Percentiles rank a stretch among this genome's conserved stretches.
These are phyloP conservation scores for Populus hybrid DNA, from an alignment of 441 rosid genomes.

Conservation along the genomic window DNA sequence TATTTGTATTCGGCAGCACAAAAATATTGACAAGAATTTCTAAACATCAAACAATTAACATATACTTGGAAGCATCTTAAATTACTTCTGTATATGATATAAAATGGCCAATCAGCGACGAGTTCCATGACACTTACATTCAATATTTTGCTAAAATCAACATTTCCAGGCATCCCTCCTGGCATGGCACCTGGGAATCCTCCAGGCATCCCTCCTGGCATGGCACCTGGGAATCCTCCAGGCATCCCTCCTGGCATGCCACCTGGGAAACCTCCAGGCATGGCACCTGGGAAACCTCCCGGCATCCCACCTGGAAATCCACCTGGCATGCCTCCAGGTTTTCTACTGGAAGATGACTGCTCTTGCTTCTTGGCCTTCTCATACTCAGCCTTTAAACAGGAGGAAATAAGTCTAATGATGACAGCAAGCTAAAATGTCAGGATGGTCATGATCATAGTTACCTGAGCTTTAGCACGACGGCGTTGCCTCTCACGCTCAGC, in stretches of 20 bases:
- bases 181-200: constrained; percentile 59
- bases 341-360: constrained; percentile 74
- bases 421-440: constrained; percentile 1
- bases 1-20: background rate
- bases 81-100: background rate
- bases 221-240: constrained; percentile 44
- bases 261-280: constrained; percentile 34
- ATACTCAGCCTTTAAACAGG: constrained; percentile 68
- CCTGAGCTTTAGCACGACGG: constrained; percentile 93
- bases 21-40: background rate
- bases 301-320: constrained; percentile 64
- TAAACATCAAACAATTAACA: background rate
- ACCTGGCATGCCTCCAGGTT: constrained; percentile 50
- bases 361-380: constrained; percentile 93
- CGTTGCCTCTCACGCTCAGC: constrained; percentile 65
- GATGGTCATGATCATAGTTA: constrained; percentile 19
- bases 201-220: constrained; percentile 50
- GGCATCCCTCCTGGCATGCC: constrained; percentile 47
- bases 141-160: constrained; percentile 83
- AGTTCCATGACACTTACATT: constrained; percentile 48
- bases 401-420: constrained; percentile 2
- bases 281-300: constrained; percentile 44
- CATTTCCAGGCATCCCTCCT: constrained; percentile 80
- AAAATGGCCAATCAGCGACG: background rate
- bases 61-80: background rate